phyloP scores from a whole-genome alignment of 495 filamentous ascomycete genomes.

The Acidomyces sp. region DNA sequence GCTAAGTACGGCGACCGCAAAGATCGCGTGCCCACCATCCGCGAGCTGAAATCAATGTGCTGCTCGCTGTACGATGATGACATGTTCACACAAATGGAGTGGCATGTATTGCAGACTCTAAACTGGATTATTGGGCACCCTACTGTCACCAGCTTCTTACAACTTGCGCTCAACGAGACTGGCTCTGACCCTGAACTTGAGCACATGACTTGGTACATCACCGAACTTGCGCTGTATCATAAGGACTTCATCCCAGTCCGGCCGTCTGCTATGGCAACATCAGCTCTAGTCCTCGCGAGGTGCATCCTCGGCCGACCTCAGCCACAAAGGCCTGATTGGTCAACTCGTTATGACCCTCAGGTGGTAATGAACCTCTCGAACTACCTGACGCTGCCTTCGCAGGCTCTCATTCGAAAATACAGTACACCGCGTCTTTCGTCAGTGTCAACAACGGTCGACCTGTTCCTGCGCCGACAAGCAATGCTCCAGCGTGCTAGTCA shows the following conservation, averaged over 20 bases:
- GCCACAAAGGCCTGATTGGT: constrained; percentile 58
- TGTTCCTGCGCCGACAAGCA: constrained; percentile 75
- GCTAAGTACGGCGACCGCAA: constrained; percentile 99
- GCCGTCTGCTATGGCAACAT: constrained; percentile 79
- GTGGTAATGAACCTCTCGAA: constrained; percentile 74
- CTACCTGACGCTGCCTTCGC: constrained; percentile 73
- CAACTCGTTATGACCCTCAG: constrained; percentile 63
- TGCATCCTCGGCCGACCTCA: constrained; percentile 75
- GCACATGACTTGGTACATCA: constrained; percentile 86
- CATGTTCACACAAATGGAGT: constrained; percentile 99
- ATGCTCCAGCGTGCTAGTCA: constrained; percentile 52
- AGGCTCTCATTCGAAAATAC: constrained; percentile 79
- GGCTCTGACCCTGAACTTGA: constrained; percentile 69
- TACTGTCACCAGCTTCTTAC: constrained; percentile 84
- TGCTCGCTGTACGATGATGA: constrained; percentile 96
- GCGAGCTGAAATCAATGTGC: constrained; percentile 97
- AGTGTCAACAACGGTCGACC: constrained; percentile 67
- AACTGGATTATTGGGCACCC: constrained; percentile 93
- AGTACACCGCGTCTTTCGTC: constrained; percentile 64
- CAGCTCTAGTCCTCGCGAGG: constrained; percentile 71
- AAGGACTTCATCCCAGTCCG: constrained; percentile 85
- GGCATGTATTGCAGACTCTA: constrained; percentile 97
- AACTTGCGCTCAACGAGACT: constrained; percentile 52
- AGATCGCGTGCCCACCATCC: constrained; percentile 87
- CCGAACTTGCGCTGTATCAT: constrained; percentile 89